Conservation (phyloP, 805 yeast species). For the Pichia kluyveri region DNA sequence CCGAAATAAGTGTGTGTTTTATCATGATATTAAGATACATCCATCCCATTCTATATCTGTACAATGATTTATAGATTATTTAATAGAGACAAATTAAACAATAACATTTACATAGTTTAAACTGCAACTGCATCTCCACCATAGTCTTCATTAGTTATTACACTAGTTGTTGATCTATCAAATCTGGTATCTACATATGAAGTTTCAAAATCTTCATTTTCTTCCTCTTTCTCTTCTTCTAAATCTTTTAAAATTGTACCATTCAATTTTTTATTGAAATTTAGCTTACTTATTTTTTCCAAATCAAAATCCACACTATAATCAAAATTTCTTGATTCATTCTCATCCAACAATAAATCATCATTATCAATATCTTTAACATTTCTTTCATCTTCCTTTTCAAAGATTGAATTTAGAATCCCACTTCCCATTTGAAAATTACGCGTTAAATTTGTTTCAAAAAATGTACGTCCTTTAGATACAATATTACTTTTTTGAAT, state of each 20-base stretch:
- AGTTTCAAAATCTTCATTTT: background rate
- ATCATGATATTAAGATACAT: too few species aligned
- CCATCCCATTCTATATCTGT: too few species aligned
- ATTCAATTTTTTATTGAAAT: slow-evolving; percentile 2
- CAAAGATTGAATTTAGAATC: slow-evolving; percentile 10
- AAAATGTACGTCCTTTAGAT: slow-evolving; percentile 17
- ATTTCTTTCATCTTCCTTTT: background rate
- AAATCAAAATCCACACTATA: slow-evolving; percentile 17
- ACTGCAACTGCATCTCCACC: slow-evolving; percentile 15
- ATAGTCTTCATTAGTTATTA: slow-evolving; percentile 6
- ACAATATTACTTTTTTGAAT: slow-evolving; percentile 19
- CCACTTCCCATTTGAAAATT: slow-evolving; percentile 10
- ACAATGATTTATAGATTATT: too few species aligned
- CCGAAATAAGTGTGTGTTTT: background rate
- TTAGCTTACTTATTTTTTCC: slow-evolving; percentile 5
- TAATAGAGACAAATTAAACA: too few species aligned
- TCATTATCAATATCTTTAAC: background rate
- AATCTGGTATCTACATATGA: background rate
- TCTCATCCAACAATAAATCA: slow-evolving; percentile 12
- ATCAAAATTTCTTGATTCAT: slow-evolving; percentile 14
- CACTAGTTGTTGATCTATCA: background rate
- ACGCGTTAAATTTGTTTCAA: slow-evolving; percentile 19
- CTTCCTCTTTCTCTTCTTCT: slow-evolving; percentile 4
- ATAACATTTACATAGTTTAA: background rate
- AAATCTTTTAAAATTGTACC: slow-evolving; percentile 8